Conservation (phyloP, 2,329 filamentous ascomycete species). For the Plenodomus biglobosus region DNA sequence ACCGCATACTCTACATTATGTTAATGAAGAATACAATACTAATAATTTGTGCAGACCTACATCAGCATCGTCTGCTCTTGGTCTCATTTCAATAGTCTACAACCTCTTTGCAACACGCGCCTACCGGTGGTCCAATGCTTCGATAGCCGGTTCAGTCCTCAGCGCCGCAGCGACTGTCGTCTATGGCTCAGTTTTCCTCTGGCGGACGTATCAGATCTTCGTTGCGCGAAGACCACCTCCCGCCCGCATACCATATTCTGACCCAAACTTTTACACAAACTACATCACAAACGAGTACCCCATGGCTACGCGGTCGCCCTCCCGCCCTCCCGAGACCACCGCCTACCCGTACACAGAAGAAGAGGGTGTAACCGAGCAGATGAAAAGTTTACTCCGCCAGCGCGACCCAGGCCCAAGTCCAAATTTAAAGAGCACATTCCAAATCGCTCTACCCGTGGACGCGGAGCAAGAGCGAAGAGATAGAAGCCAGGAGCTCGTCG, state of each 20-base stretch:
- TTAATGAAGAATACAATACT: no score
- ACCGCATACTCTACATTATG: no score
- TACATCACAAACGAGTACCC: conserved; percentile 53
- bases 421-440: conserved; percentile 46
- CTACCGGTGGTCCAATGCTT: conserved; percentile 49
- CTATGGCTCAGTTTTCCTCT: conserved; percentile 48
- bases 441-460: conserved; percentile 45
- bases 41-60: conserved; percentile 35
- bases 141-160: conserved; percentile 49
- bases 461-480: conserved; percentile 29
- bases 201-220: conserved; percentile 46
- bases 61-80: conserved; percentile 49
- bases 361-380: conserved; percentile 54
- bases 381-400: conserved; percentile 51
- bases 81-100: conserved; percentile 53
- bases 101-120: conserved; percentile 48
- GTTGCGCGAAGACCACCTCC: conserved; percentile 28
- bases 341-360: conserved; percentile 46
- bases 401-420: conserved; percentile 37
- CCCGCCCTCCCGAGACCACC: conserved; percentile 24
- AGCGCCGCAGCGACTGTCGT: conserved; percentile 43
- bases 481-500: conserved; percentile 36
- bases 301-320: conserved; percentile 29
- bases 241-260: conserved; percentile 32
- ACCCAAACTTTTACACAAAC: conserved; percentile 48